Evolutionary conservation across 225 moss, liverwort and hornwort species (phyloP).

Genomic region (Sphagnum tenellum): DNA sequence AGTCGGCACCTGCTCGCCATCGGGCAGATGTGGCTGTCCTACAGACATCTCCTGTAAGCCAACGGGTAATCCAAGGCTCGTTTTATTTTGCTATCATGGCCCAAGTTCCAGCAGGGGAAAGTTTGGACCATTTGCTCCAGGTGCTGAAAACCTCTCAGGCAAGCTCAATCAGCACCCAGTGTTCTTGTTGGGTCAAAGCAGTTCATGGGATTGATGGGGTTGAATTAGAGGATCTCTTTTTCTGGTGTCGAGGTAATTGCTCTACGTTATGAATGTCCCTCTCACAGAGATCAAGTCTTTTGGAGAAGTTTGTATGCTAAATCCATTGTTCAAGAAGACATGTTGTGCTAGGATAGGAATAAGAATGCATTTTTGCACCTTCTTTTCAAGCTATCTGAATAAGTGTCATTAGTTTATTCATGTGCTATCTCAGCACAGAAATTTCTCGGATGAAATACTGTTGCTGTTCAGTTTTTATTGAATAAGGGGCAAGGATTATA

Average conservation of each 20-base stretch:
- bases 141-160: constrained; percentile 27
- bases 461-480: neutral
- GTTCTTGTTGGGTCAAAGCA: neutral
- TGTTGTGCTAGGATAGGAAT: too few relatives aligned
- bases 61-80: too few relatives aligned
- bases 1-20: too few relatives aligned
- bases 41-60: too few relatives aligned
- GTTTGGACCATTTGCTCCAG: constrained; percentile 21
- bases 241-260: neutral
- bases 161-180: constrained; percentile 5
- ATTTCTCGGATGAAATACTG: neutral
- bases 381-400: too few relatives aligned
- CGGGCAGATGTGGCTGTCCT: too few relatives aligned
- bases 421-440: neutral
- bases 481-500: neutral
- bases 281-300: neutral
- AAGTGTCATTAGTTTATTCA: too few relatives aligned
- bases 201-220: neutral
- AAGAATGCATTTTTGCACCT: too few relatives aligned
- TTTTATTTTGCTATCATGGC: constrained; percentile 7
- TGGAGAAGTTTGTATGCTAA: too few relatives aligned
- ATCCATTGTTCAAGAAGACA: too few relatives aligned
- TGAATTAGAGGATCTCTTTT: neutral
- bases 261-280: neutral
- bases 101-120: constrained; percentile 9